Conservation (phyloP, 768 basidiomycete genomes). For the Coprinopsis sp. region DNA sequence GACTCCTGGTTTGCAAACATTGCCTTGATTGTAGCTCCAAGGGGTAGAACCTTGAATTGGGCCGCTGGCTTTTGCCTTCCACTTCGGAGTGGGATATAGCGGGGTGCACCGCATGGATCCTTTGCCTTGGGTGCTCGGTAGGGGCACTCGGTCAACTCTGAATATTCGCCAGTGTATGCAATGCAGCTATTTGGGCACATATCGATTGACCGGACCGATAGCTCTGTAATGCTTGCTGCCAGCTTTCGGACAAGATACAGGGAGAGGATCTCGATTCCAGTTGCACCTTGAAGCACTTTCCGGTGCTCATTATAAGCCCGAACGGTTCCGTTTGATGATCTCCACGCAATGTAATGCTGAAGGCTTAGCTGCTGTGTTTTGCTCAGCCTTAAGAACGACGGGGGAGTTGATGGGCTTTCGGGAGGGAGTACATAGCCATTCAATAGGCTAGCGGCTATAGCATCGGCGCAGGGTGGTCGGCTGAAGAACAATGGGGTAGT, state of each 20-base stretch:
- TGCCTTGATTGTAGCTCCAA: constrained; percentile 16
- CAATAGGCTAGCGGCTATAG: background rate
- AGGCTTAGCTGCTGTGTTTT: constrained; percentile 11
- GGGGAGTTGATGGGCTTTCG: background rate
- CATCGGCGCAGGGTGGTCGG: background rate
- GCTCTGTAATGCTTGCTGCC: constrained; percentile 9
- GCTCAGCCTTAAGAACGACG: constrained; percentile 5
- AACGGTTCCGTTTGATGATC: constrained; percentile 18
- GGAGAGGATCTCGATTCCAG: constrained; percentile 17
- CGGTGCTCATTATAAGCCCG: constrained; percentile 19
- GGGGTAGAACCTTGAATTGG: constrained; percentile 14
- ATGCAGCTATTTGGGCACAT: constrained; percentile 23
- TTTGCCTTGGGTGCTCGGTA: constrained; percentile 2
- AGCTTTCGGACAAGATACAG: constrained; percentile 15
- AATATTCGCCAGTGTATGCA: constrained; percentile 21
- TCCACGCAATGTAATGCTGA: constrained; percentile 19
- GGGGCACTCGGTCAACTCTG: constrained; percentile 11
- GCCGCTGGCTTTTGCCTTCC: constrained; percentile 10
- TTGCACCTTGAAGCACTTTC: constrained; percentile 13
- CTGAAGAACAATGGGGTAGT: background rate
- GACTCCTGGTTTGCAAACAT: constrained; percentile 20
- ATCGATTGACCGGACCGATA: constrained; percentile 13
- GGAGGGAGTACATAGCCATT: constrained; percentile 4
- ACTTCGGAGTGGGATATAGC: background rate
- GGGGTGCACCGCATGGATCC: background rate